A percentile compares a stretch with the other conserved stretches of the same genome.
These are phyloP conservation scores for Nelumbo lutea DNA, from an alignment of 164 flowering plant species.

Conservation along the genomic window DNA sequence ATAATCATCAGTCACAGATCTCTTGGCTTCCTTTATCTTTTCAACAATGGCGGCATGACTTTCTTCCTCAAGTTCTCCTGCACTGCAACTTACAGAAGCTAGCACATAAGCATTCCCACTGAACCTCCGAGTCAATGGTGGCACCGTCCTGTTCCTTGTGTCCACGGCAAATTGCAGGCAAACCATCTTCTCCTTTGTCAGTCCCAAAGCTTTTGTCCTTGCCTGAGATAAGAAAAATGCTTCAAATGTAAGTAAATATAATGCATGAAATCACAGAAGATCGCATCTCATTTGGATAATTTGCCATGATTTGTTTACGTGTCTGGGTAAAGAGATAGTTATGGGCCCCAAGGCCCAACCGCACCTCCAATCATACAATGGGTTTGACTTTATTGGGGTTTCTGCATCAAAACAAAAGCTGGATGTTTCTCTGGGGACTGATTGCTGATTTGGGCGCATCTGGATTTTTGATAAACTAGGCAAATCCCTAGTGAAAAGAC, in stretches of 20 bases:
- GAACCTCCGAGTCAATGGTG: conserved; percentile 36
- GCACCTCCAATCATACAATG: too few relatives aligned
- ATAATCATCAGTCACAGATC: conserved; percentile 27
- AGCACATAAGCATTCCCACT: conserved; percentile 48
- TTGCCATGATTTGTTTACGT: too few relatives aligned
- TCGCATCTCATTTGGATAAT: too few relatives aligned
- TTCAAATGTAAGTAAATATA: background rate
- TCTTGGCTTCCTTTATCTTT: conserved; percentile 42
- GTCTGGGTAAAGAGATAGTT: too few relatives aligned
- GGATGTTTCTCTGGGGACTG: too few relatives aligned
- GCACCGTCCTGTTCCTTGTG: conserved; percentile 37
- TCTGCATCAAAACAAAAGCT: too few relatives aligned
- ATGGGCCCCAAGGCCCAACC: too few relatives aligned
- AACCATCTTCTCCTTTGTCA: conserved; percentile 33
- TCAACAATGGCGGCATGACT: conserved; percentile 20
- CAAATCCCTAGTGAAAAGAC: too few relatives aligned
- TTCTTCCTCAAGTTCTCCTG: conserved; percentile 27
- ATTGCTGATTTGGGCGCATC: too few relatives aligned
- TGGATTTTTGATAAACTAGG: too few relatives aligned
- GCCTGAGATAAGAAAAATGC: conserved; percentile 21
- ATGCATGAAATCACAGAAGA: too few relatives aligned
- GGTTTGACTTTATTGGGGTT: too few relatives aligned
- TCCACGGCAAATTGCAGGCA: conserved; percentile 51
- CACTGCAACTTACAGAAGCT: conserved; percentile 33
- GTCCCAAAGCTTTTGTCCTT: conserved; percentile 35